phyloP scores from a whole-genome alignment of 164 flowering plant species.

The Platanus orientalis region DNA sequence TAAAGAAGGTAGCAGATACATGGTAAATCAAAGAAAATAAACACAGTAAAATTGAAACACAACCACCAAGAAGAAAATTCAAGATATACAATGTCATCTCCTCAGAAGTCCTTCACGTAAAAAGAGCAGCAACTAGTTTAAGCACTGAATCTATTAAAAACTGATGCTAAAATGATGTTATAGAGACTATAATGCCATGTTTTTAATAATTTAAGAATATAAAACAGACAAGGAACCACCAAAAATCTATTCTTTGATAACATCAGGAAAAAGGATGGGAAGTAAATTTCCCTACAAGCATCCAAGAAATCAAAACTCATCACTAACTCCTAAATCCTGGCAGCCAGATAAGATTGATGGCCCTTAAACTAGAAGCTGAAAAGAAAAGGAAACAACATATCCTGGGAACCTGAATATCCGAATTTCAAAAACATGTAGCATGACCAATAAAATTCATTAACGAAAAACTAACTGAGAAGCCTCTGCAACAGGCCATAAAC shows the following conservation, averaged over 20 bases:
- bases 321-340: conserved; percentile 19
- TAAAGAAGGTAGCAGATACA: background rate
- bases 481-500: conserved; percentile 35
- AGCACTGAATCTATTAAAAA: background rate
- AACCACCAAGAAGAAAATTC: background rate
- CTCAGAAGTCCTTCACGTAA: background rate
- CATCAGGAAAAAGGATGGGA: conserved; percentile 3
- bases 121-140: background rate
- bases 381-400: conserved; percentile 26
- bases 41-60: background rate
- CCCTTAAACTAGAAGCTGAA: conserved; percentile 17
- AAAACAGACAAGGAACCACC: background rate
- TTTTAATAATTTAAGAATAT: background rate
- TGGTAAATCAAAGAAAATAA: background rate
- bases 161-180: background rate
- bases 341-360: conserved; percentile 15
- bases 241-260: conserved; percentile 9
- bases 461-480: conserved; percentile 25
- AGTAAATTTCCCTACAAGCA: conserved; percentile 18
- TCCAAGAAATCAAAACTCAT: conserved; percentile 22
- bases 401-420: conserved; percentile 21
- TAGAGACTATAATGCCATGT: background rate
- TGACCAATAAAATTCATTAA: conserved; percentile 27
- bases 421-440: conserved; percentile 31
- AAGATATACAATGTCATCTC: background rate